These are phyloP conservation scores for Fusarium zealandicum DNA, from an alignment of 2,329 filamentous ascomycete species.

Conservation along the genomic window DNA sequence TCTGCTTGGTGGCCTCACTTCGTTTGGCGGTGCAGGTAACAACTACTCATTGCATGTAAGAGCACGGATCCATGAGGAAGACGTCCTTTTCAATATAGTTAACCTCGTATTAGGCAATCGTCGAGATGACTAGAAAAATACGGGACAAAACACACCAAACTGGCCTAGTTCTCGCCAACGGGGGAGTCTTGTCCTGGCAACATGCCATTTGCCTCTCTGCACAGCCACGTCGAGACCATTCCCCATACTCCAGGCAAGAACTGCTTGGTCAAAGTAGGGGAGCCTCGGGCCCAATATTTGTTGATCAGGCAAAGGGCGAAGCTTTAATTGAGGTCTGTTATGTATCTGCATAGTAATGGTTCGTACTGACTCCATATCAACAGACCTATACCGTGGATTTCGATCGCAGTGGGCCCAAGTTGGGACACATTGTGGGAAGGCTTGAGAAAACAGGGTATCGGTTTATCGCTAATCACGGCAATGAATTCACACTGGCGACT, in stretches of 20 bases:
- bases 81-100: constrained; percentile 40
- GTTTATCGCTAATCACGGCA: constrained; percentile 42
- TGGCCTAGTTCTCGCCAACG: constrained; percentile 70
- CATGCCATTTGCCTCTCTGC: constrained; percentile 66
- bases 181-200: constrained; percentile 70
- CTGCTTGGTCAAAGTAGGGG: constrained; percentile 3
- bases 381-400: constrained; percentile 46
- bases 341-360: background rate
- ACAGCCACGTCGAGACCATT: constrained; percentile 41
- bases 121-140: constrained; percentile 62
- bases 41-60: constrained; percentile 74
- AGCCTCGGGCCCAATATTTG: constrained; percentile 24
- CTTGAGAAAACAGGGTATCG: constrained; percentile 30
- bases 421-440: constrained; percentile 36
- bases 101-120: constrained; percentile 47
- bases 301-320: constrained; percentile 26
- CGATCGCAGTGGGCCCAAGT: constrained; percentile 29
- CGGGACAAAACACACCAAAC: constrained; percentile 54
- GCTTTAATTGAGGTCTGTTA: constrained; percentile 38
- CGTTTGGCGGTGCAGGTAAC: constrained; percentile 74
- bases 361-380: background rate
- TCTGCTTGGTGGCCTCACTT: constrained; percentile 70
- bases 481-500: constrained; percentile 23
- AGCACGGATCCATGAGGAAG: background rate
- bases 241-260: constrained; percentile 10